These are phyloP conservation scores for Scedosporium boydii DNA, from an alignment of 2,329 filamentous ascomycete genomes.

Conservation along the genomic window DNA sequence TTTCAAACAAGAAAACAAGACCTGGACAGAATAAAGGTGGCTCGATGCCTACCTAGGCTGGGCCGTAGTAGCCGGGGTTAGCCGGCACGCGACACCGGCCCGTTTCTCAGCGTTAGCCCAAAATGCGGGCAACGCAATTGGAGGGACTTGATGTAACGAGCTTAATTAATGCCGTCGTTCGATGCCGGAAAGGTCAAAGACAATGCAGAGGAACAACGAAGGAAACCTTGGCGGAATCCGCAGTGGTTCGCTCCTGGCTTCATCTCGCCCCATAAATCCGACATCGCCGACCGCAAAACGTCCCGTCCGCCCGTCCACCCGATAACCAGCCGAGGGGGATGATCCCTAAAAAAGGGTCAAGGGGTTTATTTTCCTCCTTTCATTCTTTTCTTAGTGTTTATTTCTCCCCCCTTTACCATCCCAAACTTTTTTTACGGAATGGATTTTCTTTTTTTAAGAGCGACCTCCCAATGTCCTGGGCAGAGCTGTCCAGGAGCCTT, in stretches of 20 bases:
- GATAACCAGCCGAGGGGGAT: neutral
- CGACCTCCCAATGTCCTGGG: slow-evolving; percentile 34
- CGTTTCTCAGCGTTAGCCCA: neutral
- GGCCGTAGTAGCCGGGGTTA: neutral
- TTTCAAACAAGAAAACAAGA: slow-evolving; percentile 1
- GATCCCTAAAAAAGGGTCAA: neutral
- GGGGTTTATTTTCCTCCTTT: neutral
- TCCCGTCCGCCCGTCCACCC: neutral
- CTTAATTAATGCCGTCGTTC: neutral
- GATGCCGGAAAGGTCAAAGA: neutral
- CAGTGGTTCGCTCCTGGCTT: neutral
- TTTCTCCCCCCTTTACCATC: neutral
- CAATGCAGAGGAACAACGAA: neutral
- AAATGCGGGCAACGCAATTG: neutral
- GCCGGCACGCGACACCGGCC: neutral
- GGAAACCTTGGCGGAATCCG: neutral
- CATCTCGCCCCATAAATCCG: slow-evolving; percentile 3
- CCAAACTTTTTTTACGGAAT: neutral
- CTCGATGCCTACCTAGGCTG: neutral
- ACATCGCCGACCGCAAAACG: slow-evolving; percentile 2
- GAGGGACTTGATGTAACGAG: slow-evolving; percentile 8
- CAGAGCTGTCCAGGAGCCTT: slow-evolving; percentile 42
- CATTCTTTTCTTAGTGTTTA: neutral
- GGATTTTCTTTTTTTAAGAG: neutral
- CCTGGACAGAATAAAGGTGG: slow-evolving; percentile 2